Evolutionary conservation across 2,329 filamentous ascomycete genomes (phyloP), one percentile per base, ranked within the genome.

Genomic region (Fragosphaeria purpurea): DNA sequence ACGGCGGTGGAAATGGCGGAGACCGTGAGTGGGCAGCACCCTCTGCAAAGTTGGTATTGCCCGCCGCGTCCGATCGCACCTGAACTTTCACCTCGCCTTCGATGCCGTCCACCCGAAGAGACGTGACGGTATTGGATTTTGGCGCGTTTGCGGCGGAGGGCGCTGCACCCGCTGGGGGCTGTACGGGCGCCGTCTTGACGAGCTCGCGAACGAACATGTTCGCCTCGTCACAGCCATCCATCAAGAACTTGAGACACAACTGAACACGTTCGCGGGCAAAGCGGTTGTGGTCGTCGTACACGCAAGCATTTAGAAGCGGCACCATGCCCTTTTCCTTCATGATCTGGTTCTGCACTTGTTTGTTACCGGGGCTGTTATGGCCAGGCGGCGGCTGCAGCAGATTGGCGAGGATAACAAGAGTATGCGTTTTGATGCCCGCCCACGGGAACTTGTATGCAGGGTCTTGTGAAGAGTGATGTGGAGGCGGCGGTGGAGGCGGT

Each of bases 211-310:
- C 80, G 58, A 86, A 85, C 35, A 79, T 75, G 55, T 85, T 84
- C 12, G 86, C 87, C 51, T 83, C 83, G 35, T 83, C 77, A 53
- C 83, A 88, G 10, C 84, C 85, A 58, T 87, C 84, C 68, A 87
- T 78, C 6, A 86, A 72, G 77, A 82, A 94, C 63, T 91, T 90
- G n/a, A 94, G 75, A 57, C 86, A 90, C 63, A 95, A 83, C 46
- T 90, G 88, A 3, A 88, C 87, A 56, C 90, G 86, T 65, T 97
- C 91, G 60, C 91, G 88, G 56, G 95, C 90, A 63, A 91, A 96
- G 0, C 89, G 88, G 62, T 96, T 96, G 67, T 95, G 82, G 58
- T 91, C 88, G 62, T 97, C 91, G 63, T 93, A 93, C 35, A 83
- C 79, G 60, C 89, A 96, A 67, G 89, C 95, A 61, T 89, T 89